Evolutionary conservation across 257 asterid species (phyloP).

Genomic region (Penstemon eatonii): DNA sequence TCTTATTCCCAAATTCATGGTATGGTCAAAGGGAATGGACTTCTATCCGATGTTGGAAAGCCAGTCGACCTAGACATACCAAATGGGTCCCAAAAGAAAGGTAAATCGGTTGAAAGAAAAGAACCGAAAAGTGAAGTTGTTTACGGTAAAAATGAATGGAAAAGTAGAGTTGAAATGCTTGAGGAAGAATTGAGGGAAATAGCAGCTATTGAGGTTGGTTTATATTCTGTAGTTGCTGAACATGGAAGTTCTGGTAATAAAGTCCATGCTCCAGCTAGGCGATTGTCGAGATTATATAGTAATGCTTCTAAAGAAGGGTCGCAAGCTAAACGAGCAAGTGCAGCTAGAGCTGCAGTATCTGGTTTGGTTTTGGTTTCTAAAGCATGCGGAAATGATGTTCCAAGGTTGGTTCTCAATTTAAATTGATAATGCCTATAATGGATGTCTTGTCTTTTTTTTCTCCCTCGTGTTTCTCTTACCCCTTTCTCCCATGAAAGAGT

Average conservation of each 20-base stretch:
- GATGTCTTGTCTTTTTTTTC: not conserved
- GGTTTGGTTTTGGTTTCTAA: slow-evolving; percentile 85
- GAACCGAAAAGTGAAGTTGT: slow-evolving; percentile 37
- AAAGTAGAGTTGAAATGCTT: slow-evolving; percentile 55
- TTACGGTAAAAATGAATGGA: slow-evolving; percentile 48
- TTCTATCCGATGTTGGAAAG: slow-evolving; percentile 37
- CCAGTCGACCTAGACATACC: slow-evolving; percentile 39
- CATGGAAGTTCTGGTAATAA: slow-evolving; percentile 74
- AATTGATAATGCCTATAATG: not conserved
- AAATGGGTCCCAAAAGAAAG: slow-evolving; percentile 37
- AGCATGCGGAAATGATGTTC: slow-evolving; percentile 92
- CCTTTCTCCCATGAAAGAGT: not conserved
- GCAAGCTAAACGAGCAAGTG: slow-evolving; percentile 69
- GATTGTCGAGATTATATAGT: slow-evolving; percentile 74
- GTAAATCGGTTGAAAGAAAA: slow-evolving; percentile 33
- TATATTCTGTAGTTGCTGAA: slow-evolving; percentile 77
- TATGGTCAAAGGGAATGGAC: slow-evolving; percentile 38
- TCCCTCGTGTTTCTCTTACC: not conserved
- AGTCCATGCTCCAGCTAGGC: slow-evolving; percentile 89
- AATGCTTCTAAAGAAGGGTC: slow-evolving; percentile 60
- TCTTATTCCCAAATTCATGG: slow-evolving; percentile 42
- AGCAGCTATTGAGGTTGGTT: slow-evolving; percentile 77
- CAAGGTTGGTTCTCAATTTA: slow-evolving; percentile 47
- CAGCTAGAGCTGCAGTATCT: slow-evolving; percentile 76
- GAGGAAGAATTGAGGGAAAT: slow-evolving; percentile 85